Evolutionary conservation across 2,329 filamentous ascomycete species (phyloP).

Genomic region (Monosporascus sp.): DNA sequence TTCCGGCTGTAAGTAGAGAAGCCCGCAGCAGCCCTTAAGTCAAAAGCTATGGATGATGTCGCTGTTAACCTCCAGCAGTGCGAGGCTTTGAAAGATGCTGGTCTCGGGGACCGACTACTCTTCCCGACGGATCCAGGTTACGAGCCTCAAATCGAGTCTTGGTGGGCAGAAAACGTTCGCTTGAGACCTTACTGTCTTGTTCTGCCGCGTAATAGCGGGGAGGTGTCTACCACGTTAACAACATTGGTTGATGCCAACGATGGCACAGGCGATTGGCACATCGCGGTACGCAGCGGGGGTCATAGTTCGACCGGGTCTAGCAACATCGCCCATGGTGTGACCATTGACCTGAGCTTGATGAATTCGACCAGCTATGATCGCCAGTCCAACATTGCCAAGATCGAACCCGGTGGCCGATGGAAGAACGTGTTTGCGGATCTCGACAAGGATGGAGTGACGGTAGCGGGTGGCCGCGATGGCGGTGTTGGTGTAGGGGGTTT

Average conservation of each 20-base stretch:
- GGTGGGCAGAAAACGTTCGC: conserved; percentile 16
- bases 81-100: conserved; percentile 15
- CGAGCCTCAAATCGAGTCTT: conserved; percentile 16
- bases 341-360: conserved; percentile 37
- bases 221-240: conserved; percentile 16
- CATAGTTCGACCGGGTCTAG: conserved; percentile 39
- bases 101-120: conserved; percentile 17
- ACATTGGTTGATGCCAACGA: conserved; percentile 10
- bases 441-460: conserved; percentile 15
- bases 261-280: conserved; percentile 26
- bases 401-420: conserved; percentile 28
- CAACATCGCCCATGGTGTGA: conserved; percentile 37
- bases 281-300: conserved; percentile 46
- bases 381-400: conserved; percentile 24
- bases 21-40: no score
- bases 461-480: conserved; percentile 23
- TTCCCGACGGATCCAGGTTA: conserved; percentile 15
- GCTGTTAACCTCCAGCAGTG: conserved; percentile 11
- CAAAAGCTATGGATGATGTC: neutral
- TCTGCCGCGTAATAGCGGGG: conserved; percentile 14
- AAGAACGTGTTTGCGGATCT: conserved; percentile 20
- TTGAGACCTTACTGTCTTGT: conserved; percentile 19
- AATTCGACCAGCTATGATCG: conserved; percentile 26
- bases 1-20: conserved; percentile 6
- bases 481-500: conserved; percentile 28